Base-by-base conservation (phyloP, 2,329 filamentous ascomycete species). In the Exophiala oligosperma region DNA sequence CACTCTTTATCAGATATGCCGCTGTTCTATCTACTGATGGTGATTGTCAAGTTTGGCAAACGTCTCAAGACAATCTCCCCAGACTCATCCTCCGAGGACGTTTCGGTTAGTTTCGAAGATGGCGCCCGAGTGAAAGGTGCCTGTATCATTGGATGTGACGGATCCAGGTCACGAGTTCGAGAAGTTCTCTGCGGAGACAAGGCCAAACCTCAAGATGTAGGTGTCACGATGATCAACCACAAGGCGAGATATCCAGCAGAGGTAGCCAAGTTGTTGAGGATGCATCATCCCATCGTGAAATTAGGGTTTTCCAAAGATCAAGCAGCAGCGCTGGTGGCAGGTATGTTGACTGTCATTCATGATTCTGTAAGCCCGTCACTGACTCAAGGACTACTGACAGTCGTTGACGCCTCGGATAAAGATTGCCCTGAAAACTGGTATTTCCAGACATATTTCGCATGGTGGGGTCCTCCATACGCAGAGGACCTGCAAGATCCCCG, bases 131-230 rank as follows among this genome's bases (percentile, higher is more conserved):
- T 60, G 11, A 56, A 46, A 4, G 63, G 62, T 7, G 49, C 40
- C 6, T 40, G 67, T 7, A 37, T 70, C 3, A 61, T 70, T 7
- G 68, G 67, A 14, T 54, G 63, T 5, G 68, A 70, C 32, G 66
- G 67, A n/a, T 61, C 67, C 14, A 59, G 59, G 7, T 69, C 67
- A 12, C 66, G 55, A 11, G 54, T 59, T 9, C 63, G 67, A 14
- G 60, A 64, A 43, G 52, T 51, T 6, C 38, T 64, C 26, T 40
- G 44, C 37, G 51, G 38, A 8, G 51, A 44, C 3, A 53, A 47
- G 8, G 41, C 23, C 4, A 53, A 24, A 21, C 51, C 32, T 4
- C 11, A 44, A 24, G 38, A 46, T 4, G 44, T 28, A 7, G 51
- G 23, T 11, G 9, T 53, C 11, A 53, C 51, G 12, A 44, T 53